phyloP scores from a whole-genome alignment of 306 rosid species.

The Nissolia schottii region DNA sequence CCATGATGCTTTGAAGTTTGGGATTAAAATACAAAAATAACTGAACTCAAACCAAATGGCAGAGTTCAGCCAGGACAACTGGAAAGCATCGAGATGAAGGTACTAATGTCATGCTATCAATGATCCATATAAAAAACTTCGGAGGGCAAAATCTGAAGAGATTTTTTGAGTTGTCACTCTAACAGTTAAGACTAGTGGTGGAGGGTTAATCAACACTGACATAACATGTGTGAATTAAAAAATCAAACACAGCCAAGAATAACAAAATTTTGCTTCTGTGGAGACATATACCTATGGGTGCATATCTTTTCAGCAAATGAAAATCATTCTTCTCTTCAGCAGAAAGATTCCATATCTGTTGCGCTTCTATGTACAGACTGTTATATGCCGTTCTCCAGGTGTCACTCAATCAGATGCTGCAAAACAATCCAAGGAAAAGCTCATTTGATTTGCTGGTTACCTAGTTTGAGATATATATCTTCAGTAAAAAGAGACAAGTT shows the following conservation, averaged over 20 bases:
- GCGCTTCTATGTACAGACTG: background rate
- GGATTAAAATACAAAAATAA: background rate
- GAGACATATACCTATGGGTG: background rate
- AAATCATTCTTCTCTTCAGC: background rate
- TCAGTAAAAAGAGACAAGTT: background rate
- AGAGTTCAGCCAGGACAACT: constrained; percentile 12
- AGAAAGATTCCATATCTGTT: background rate
- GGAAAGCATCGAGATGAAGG: constrained; percentile 15
- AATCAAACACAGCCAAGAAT: constrained; percentile 11
- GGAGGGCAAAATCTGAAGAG: background rate
- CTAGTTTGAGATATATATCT: background rate
- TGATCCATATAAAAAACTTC: background rate
- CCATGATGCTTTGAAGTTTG: constrained; percentile 26
- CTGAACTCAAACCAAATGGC: background rate
- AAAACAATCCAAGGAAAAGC: background rate
- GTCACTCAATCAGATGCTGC: background rate
- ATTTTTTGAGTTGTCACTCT: background rate
- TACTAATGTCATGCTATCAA: background rate
- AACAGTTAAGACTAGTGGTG: background rate
- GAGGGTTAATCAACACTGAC: background rate
- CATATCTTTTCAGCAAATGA: background rate
- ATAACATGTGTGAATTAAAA: background rate
- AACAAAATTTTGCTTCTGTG: background rate
- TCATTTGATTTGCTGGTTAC: background rate
- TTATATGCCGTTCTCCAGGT: background rate